Percentiles rank a stretch among this genome's conserved stretches.
Evolutionary conservation across 768 basidiomycete species (phyloP).

Genomic region (Dentipellis fragilis): DNA sequence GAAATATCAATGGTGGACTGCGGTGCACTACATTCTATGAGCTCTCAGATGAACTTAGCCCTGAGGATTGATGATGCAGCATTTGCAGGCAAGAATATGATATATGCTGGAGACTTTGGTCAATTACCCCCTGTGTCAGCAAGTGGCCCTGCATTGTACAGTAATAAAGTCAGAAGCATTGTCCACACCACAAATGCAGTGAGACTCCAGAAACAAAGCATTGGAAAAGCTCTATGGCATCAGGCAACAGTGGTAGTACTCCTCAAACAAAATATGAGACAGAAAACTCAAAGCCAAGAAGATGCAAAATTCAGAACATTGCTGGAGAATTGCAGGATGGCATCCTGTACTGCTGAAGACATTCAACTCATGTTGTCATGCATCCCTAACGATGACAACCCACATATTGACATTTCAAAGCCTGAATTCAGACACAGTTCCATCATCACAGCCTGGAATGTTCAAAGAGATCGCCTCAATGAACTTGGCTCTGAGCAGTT

Average conservation of each 20-base stretch:
- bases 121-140: constrained; percentile 29
- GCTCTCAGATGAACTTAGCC: constrained; percentile 14
- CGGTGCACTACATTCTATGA: constrained; percentile 19
- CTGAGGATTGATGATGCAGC: constrained; percentile 10
- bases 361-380: constrained; percentile 22
- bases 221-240: no score
- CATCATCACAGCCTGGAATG: constrained; percentile 29
- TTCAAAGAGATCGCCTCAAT: constrained; percentile 29
- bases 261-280: constrained; percentile 13
- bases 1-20: constrained; percentile 34
- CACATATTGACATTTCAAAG: constrained; percentile 8
- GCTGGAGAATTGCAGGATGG: constrained; percentile 28
- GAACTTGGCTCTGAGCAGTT: constrained; percentile 19
- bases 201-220: no score
- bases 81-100: constrained; percentile 31
- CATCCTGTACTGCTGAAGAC: constrained; percentile 27
- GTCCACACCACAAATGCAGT: neutral
- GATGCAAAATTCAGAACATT: constrained; percentile 23
- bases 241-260: constrained; percentile 13
- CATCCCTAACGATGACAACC: constrained; percentile 12
- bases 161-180: neutral
- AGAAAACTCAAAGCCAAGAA: constrained; percentile 5
- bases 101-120: constrained; percentile 38
- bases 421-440: constrained; percentile 23
- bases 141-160: constrained; percentile 19